Evolutionary conservation across 192 early-diverging fungal species (phyloP), one percentile per base, ranked within the genome.

Genomic region (Helicostylum pulchrum): DNA sequence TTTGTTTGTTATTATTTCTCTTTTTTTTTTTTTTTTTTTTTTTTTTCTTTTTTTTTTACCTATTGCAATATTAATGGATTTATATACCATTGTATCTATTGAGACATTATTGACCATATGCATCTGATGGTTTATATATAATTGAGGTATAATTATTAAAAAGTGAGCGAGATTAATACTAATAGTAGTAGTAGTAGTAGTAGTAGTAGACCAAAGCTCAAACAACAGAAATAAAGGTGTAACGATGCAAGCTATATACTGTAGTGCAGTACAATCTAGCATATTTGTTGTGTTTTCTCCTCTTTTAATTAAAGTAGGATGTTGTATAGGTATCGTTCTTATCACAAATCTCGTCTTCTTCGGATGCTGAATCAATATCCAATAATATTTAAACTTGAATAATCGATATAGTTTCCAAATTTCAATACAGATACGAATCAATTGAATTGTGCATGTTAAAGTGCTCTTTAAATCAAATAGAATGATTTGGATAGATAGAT

Each of bases 41-140:
- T 57, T 17, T 2, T 8, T 42, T 32, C 23, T 50, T 23, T 17
- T 20, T 10, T 0, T 4, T 32, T 60, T 74, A 67, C 72, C 72
- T 56, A 86, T 79, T 46, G 85, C 79, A 5, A 86, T 84, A 47
- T 80, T 81, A 43, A 86, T 62, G 0, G 81, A 83, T 74, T 96
- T 96, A 80, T 96, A 96, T 84, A 92, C 90, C 66, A 96, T 83
- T 7, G 94, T 93, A 43, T 10, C 15, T 20, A 48, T 10, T 14
- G 10, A 39, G 21, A 42, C 4, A 64, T 66, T 17, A 30, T 56
- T 68, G 63, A 78, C 83, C 61, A 77, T 83, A 69, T 83, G 80
- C 45, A 88, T 74, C 67, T 90, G 91, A 77, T 95, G 93, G 78
- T 95, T 95, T 79, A 96, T 92, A 68, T 92, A 93, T 53, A 96